phyloP scores from a whole-genome alignment of 1,284 basidiomycete species.

The Coniophora puteana region DNA sequence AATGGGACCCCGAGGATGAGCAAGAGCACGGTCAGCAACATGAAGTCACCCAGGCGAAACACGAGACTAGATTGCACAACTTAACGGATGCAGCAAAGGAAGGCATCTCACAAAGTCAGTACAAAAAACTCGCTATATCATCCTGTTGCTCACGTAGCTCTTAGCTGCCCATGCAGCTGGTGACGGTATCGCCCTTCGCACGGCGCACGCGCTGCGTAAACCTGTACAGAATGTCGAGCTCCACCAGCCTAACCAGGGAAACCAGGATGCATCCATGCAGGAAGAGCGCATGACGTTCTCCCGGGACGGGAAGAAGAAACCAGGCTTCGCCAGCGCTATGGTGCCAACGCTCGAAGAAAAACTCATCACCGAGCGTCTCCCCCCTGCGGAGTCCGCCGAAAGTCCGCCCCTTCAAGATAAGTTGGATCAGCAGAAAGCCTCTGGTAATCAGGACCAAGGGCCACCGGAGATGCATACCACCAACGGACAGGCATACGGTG shows the following conservation, averaged over 20 bases:
- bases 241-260: slow-evolving; percentile 1
- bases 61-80: slow-evolving; percentile 32
- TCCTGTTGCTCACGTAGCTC: slow-evolving; percentile 6
- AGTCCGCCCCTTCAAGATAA: slow-evolving; percentile 32
- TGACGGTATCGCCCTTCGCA: slow-evolving; percentile 33
- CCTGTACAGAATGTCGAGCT: slow-evolving; percentile 1
- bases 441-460: slow-evolving; percentile 15
- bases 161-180: slow-evolving; percentile 41
- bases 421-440: slow-evolving; percentile 6
- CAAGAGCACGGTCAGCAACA: slow-evolving; percentile 47
- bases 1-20: slow-evolving; percentile 82
- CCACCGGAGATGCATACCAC: slow-evolving; percentile 35
- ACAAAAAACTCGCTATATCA: slow-evolving; percentile 1
- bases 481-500: slow-evolving; percentile 43
- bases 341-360: slow-evolving; percentile 77
- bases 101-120: slow-evolving; percentile 47
- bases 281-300: slow-evolving; percentile 55
- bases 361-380: slow-evolving; percentile 42
- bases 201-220: slow-evolving; percentile 37
- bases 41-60: slow-evolving; percentile 37
- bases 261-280: slow-evolving; percentile 34
- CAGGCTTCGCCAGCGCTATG: slow-evolving; percentile 60
- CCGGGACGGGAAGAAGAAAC: slow-evolving; percentile 46
- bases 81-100: slow-evolving; percentile 37
- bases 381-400: slow-evolving; percentile 26